Base-by-base conservation (phyloP, 306 rosid genomes). In the Dalbergia cochinchinensis region DNA sequence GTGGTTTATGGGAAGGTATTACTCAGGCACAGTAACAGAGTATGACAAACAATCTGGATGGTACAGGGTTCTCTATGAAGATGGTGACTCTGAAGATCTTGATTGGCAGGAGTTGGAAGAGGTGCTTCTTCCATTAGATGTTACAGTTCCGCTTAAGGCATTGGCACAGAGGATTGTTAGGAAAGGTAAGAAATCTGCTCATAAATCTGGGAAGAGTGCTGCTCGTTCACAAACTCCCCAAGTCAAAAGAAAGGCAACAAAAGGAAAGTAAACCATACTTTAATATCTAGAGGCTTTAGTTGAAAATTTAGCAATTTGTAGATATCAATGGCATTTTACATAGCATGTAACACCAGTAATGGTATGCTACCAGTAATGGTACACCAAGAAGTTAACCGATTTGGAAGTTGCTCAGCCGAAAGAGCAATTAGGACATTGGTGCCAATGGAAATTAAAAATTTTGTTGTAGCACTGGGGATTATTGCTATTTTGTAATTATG, bases 11-110 rank as follows among this genome's bases (percentile, higher is more conserved):
- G 91, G 85, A 54, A 82, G 78, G 12, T 88, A 90, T 81, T 94
- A 79, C 80, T 57, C 81, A 0, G 97, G 98, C 9, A 44, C 37
- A 14, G 92, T 94, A 44, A 82, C 83, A 0, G 87, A 86, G 39
- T 92, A 59, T 71, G 97, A 94, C 86, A 90, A 83, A 71, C 89
- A 82, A 44, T 10, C 84, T 4, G 89, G 97, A 50, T 88, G 97
- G 97, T 94, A 82, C 78, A 89, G 92, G 78, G 92, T 94, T 65
- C 86, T 69, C 48, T 94, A 94, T 58, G 97, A 92, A 84, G 97
- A 94, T 62, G 97, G 95, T 11, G 97, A 91, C 73, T 78, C 84
- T 2, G 97, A 92, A 85, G 97, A 94, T 86, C 92, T 94, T 9
- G 94, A 92, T 64, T 92, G 97, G 97, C 74, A 48, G n/a, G 94